Conservation (phyloP, 2,329 filamentous ascomycete genomes). For the Chaetomiaceae sp. region DNA sequence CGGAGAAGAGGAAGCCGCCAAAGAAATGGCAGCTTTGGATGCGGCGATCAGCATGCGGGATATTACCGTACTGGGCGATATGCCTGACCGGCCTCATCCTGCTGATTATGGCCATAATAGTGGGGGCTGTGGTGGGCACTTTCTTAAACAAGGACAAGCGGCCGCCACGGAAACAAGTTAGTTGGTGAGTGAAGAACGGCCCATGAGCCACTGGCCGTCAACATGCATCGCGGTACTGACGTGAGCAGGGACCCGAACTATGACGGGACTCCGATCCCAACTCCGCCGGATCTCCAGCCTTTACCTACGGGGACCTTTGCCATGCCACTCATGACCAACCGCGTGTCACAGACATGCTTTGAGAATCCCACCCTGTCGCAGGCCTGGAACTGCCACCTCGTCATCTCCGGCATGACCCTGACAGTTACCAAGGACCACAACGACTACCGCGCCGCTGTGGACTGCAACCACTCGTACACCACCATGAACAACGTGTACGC, state of each 20-base stretch:
- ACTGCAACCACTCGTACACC: slow-evolving; percentile 36
- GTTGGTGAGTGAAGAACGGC: slow-evolving; percentile 26
- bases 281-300: slow-evolving; percentile 47
- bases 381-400: slow-evolving; percentile 61
- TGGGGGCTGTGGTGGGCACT: slow-evolving; percentile 54
- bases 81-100: slow-evolving; percentile 46
- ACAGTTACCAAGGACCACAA: slow-evolving; percentile 34
- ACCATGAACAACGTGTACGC: slow-evolving; percentile 37
- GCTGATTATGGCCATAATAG: slow-evolving; percentile 50
- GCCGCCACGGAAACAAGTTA: slow-evolving; percentile 21
- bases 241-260: slow-evolving; percentile 22
- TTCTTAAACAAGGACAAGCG: slow-evolving; percentile 35
- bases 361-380: slow-evolving; percentile 48
- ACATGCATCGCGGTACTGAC: slow-evolving; percentile 9
- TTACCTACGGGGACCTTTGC: slow-evolving; percentile 53
- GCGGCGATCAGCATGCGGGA: slow-evolving; percentile 52
- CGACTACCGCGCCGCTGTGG: slow-evolving; percentile 41
- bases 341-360: slow-evolving; percentile 53
- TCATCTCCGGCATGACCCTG: slow-evolving; percentile 38
- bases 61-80: slow-evolving; percentile 58
- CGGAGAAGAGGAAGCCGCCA: slow-evolving; percentile 44
- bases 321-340: slow-evolving; percentile 50
- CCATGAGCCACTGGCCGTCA: too few relatives aligned
- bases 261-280: slow-evolving; percentile 49
- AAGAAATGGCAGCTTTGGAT: slow-evolving; percentile 52